Conservation (phyloP, 805 yeast species). For the Candida endomychidarum region DNA sequence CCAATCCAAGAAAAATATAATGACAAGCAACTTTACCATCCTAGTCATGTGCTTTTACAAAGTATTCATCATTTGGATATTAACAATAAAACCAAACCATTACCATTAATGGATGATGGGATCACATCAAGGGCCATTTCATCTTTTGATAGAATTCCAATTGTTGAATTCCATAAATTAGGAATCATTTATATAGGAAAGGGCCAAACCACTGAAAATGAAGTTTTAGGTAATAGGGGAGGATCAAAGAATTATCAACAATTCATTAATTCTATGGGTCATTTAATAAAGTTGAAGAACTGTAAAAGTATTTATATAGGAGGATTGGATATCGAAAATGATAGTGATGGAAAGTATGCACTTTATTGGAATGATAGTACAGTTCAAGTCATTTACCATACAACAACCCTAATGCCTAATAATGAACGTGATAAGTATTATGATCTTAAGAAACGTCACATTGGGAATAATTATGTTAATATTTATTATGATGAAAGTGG, state of each 20-base stretch:
- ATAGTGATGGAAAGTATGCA: constrained; percentile 74
- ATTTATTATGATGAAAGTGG: constrained; percentile 77
- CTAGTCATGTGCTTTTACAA: constrained; percentile 54
- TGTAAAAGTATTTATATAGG: constrained; percentile 63
- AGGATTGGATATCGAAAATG: constrained; percentile 71
- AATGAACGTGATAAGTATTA: constrained; percentile 38
- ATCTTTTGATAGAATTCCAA: constrained; percentile 72
- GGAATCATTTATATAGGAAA: constrained; percentile 77
- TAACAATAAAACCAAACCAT: constrained; percentile 37
- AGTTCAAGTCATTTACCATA: constrained; percentile 72
- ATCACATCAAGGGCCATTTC: constrained; percentile 49
- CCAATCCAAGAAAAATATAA: constrained; percentile 6
- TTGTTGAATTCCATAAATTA: constrained; percentile 73
- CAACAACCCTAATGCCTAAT: constrained; percentile 80
- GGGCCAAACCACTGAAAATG: constrained; percentile 60
- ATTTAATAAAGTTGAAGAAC: constrained; percentile 54
- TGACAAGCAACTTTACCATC: constrained; percentile 17
- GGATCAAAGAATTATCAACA: constrained; percentile 66
- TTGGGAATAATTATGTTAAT: constrained; percentile 82
- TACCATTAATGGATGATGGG: constrained; percentile 52
- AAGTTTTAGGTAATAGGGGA: constrained; percentile 58
- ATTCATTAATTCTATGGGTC: constrained; percentile 62
- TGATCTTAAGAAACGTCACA: constrained; percentile 73
- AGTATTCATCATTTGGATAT: constrained; percentile 44
- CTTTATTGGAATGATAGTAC: constrained; percentile 70